These are phyloP conservation scores for Entrophospora sp. DNA, from an alignment of 192 early-diverging fungal species.

Conservation along the genomic window DNA sequence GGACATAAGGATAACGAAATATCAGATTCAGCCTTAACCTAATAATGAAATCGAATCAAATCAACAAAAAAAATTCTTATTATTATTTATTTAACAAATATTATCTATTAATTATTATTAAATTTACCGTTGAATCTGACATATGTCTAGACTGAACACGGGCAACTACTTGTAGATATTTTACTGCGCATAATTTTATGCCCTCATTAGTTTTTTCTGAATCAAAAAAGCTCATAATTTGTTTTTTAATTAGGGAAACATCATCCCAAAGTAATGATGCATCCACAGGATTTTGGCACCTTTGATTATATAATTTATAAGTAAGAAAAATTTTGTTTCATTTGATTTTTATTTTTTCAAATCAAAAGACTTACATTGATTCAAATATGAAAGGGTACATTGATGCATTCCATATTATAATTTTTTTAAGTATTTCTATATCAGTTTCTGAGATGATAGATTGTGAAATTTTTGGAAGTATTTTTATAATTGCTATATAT, in stretches of 20 bases:
- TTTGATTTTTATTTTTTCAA: background rate
- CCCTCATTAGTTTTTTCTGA: conserved; percentile 24
- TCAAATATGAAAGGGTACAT: conserved; percentile 12
- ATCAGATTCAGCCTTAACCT: conserved; percentile 21
- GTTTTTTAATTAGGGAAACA: conserved; percentile 15
- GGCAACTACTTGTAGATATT: conserved; percentile 29
- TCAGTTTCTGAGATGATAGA: background rate
- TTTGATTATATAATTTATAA: background rate
- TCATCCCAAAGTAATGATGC: conserved; percentile 25
- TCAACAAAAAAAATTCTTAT: no score
- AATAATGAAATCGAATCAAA: no score
- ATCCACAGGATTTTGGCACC: conserved; percentile 30
- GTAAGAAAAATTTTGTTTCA: background rate
- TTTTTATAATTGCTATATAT: no score
- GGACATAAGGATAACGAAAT: conserved; percentile 27
- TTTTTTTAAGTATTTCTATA: conserved; percentile 7
- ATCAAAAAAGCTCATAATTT: conserved; percentile 14
- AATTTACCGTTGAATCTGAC: conserved; percentile 19
- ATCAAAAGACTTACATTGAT: conserved; percentile 19
- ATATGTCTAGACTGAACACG: conserved; percentile 23
- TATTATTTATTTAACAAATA: no score
- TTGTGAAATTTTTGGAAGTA: no score
- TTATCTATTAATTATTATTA: no score
- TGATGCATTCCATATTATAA: conserved; percentile 1
- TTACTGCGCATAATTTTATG: conserved; percentile 24